Base-by-base conservation (phyloP, 352 stramenopile genomes). In the Phytophthora sansomeana region DNA sequence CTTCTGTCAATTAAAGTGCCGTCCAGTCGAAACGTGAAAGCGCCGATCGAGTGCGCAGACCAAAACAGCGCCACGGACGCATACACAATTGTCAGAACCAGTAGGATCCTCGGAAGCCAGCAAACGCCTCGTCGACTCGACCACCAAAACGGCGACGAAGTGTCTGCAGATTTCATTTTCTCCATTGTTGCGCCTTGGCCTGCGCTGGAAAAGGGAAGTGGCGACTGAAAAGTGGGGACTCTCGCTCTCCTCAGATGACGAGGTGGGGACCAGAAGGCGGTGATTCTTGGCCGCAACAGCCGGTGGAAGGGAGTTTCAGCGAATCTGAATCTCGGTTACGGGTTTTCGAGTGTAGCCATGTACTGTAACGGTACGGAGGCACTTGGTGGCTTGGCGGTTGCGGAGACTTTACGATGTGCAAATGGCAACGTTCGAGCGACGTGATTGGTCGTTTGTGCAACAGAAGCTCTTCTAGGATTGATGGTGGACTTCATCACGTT, bases 191-290 rank as follows among this genome's bases (percentile, higher is more conserved):
- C 38, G 16, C 11, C 48, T 29, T 17, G 28, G 33, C 0, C n/a
- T 9, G 5, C 36, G n/a, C n/a, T 80, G 67, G 72, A 63, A 58
- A 29, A 38, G 48, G 16, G 41, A 71, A 58, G 67, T 24, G 21
- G 21, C 21, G 21, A 24, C 21, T 24, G 21, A 24, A 24, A 24
- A 47, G 58, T 4, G 28, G 48, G 16, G 67, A 72, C 33, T 19
- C 26, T 1, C 30, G 28, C 21, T 16, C 9, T 16, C 21, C 71
- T 71, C 16, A 38, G 33, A 38, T 0, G 3, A 14, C 33, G 10
- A 35, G 30, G 30, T 35, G 6, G 30, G 21, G 21, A 24, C 21
- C 21, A 24, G 21, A 24, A 24, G 21, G 21, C 21, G 21, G 21
- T 3, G 21, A 24, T 24, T 24, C 21, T 24, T 24, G 21, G 21